phyloP scores from a whole-genome alignment of 2,329 filamentous ascomycete species.

The Beauveria bassiana region DNA sequence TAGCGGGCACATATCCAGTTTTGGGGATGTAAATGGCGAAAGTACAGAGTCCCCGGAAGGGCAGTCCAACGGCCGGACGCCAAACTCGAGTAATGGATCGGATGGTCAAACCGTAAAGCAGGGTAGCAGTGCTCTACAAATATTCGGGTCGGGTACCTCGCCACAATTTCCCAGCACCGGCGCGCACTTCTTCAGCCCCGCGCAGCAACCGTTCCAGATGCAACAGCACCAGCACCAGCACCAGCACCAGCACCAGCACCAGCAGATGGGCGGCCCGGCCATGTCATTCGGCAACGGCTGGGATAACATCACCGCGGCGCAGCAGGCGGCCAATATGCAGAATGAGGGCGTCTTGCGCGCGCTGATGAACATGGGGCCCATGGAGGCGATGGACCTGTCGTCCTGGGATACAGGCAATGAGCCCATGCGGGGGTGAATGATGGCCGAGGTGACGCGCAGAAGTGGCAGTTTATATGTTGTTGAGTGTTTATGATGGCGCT shows the following conservation, averaged over 20 bases:
- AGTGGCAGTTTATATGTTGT: background rate
- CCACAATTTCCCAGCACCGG: conserved; percentile 1
- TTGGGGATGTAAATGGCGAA: conserved; percentile 38
- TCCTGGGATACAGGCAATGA: conserved; percentile 33
- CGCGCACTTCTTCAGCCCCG: conserved; percentile 3
- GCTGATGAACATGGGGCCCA: conserved; percentile 50
- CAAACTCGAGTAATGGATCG: conserved; percentile 42
- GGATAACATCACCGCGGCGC: conserved; percentile 27
- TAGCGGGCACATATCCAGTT: conserved; percentile 26
- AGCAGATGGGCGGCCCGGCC: background rate
- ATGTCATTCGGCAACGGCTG: conserved; percentile 29
- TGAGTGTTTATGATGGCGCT: background rate
- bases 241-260: background rate
- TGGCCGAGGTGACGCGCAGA: background rate
- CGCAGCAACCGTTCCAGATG: background rate
- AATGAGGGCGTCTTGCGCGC: conserved; percentile 49
- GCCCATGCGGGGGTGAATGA: conserved; percentile 6
- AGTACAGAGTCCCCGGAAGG: conserved; percentile 42
- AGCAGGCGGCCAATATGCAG: conserved; percentile 21
- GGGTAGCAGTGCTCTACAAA: background rate
- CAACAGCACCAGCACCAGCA: conserved; percentile 1
- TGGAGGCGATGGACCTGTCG: conserved; percentile 52
- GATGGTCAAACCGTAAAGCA: conserved; percentile 14
- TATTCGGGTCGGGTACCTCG: background rate
- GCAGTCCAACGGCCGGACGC: conserved; percentile 48